Percentiles rank a stretch among this genome's conserved stretches.
phyloP scores from a whole-genome alignment of 176 grass and related monocot genomes.

The Poa pratensis region DNA sequence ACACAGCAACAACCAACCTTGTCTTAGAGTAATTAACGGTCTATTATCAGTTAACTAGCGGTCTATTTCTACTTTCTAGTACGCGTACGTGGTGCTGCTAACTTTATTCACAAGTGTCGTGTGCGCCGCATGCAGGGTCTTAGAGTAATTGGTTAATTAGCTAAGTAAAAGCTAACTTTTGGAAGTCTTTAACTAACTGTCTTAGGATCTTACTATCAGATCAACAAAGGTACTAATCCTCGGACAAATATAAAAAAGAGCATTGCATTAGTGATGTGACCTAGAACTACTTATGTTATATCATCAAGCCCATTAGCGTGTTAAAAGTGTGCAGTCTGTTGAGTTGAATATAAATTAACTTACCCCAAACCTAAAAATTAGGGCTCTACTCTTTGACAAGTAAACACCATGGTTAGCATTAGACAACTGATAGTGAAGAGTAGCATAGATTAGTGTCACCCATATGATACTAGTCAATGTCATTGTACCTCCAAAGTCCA shows the following conservation, averaged over 20 bases:
- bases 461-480: no score
- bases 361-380: no score
- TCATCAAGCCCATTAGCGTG: background rate
- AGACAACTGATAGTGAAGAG: no score
- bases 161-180: constrained; percentile 38
- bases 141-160: constrained; percentile 39
- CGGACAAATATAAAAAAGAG: constrained; percentile 2
- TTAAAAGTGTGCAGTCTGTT: background rate
- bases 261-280: constrained; percentile 31
- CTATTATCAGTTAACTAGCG: background rate
- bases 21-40: no score
- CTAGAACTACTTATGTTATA: constrained; percentile 1
- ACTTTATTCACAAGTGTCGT: constrained; percentile 35
- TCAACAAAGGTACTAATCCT: constrained; percentile 40
- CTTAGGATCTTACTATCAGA: constrained; percentile 52
- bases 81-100: background rate
- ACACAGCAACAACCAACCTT: no score
- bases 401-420: no score
- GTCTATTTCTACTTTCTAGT: background rate
- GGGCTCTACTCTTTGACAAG: no score
- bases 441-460: no score
- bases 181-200: constrained; percentile 40
- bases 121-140: constrained; percentile 18
- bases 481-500: no score
- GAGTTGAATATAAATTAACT: background rate